Evolutionary conservation across 768 basidiomycete genomes (phyloP).

Genomic region (Imleria badia): DNA sequence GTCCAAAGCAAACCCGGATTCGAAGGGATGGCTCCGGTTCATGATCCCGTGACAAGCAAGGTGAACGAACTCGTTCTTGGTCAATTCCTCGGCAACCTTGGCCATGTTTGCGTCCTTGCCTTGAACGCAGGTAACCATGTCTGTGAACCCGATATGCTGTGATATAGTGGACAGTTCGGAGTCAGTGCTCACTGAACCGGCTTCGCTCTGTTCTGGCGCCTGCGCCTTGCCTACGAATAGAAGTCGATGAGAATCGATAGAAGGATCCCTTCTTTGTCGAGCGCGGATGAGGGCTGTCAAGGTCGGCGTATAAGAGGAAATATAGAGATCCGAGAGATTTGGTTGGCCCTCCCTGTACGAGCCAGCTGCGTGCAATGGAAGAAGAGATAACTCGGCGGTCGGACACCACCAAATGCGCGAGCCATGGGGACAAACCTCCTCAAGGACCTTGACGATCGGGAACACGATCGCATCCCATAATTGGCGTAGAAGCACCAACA

Average conservation of each 20-base stretch:
- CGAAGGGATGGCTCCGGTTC: slow-evolving; percentile 8
- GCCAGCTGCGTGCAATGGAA: slow-evolving; percentile 2
- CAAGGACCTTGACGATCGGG: slow-evolving; percentile 13
- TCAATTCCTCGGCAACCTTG: background rate
- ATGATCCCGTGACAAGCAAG: slow-evolving; percentile 26
- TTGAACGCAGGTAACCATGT: background rate
- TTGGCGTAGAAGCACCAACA: slow-evolving; percentile 3
- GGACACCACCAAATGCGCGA: slow-evolving; percentile 19
- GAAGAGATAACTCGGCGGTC: slow-evolving; percentile 4
- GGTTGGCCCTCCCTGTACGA: background rate
- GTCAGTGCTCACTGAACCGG: background rate
- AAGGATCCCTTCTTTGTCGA: background rate
- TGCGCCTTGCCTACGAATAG: slow-evolving; percentile 2
- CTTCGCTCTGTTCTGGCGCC: background rate
- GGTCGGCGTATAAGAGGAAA: slow-evolving; percentile 7
- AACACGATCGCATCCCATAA: slow-evolving; percentile 21
- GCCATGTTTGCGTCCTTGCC: background rate
- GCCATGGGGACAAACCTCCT: background rate
- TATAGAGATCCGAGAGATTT: background rate
- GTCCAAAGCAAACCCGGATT: slow-evolving; percentile 10
- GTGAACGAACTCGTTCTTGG: background rate
- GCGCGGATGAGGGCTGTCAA: slow-evolving; percentile 1
- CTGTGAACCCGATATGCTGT: background rate
- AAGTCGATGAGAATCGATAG: background rate
- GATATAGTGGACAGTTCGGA: background rate